phyloP scores from a whole-genome alignment of 1,284 basidiomycete genomes.

The Taiwanofungus camphoratus region DNA sequence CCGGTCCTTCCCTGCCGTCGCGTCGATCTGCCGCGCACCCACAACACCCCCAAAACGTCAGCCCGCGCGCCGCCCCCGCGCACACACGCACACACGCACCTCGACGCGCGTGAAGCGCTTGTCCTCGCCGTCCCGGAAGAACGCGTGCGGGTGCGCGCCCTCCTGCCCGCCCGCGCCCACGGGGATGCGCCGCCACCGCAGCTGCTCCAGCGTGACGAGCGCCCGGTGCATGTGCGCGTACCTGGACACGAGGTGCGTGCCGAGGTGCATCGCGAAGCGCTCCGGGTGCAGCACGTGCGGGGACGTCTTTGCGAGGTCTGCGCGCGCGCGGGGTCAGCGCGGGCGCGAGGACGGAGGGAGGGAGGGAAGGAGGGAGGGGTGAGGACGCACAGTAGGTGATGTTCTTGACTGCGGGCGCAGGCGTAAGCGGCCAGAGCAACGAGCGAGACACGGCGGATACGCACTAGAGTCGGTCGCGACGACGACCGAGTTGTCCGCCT shows the following conservation, averaged over 20 bases:
- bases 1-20: slow-evolving; percentile 49
- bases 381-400: slow-evolving; percentile 73
- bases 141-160: slow-evolving; percentile 72
- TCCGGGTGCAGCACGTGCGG: slow-evolving; percentile 81
- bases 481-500: slow-evolving; percentile 80
- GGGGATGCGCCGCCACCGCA: slow-evolving; percentile 83
- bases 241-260: slow-evolving; percentile 77
- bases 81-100: slow-evolving; percentile 32
- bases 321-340: not conserved
- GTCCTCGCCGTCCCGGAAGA: slow-evolving; percentile 87
- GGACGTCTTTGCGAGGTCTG: slow-evolving; percentile 84
- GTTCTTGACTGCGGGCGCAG: slow-evolving; percentile 72
- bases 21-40: too few species aligned
- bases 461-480: slow-evolving; percentile 86
- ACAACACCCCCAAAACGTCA: slow-evolving; percentile 5
- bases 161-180: slow-evolving; percentile 26
- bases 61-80: not conserved
- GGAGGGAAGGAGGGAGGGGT: not conserved
- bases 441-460: slow-evolving; percentile 21
- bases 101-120: slow-evolving; percentile 68
- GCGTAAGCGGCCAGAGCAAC: not conserved
- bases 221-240: slow-evolving; percentile 79
- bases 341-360: not conserved
- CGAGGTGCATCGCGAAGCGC: slow-evolving; percentile 84
- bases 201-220: slow-evolving; percentile 72